Percentiles rank a stretch among this genome's conserved stretches.
Evolutionary conservation across 768 basidiomycete species (phyloP).

Genomic region (Saitozyma podzolica): DNA sequence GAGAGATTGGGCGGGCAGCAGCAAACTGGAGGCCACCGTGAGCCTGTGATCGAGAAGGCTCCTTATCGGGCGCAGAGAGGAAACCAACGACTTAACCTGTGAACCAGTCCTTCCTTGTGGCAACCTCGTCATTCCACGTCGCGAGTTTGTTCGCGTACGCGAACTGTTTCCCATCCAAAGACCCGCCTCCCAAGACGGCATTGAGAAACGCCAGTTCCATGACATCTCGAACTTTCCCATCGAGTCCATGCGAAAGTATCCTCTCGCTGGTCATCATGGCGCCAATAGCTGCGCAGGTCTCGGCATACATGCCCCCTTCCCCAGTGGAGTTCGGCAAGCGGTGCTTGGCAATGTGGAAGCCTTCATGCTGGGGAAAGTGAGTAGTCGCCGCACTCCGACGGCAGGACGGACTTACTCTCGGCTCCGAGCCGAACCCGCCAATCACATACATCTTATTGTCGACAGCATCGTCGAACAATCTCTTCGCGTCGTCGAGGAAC

Average conservation of each 20-base stretch:
- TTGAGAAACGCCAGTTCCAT: slow-evolving; percentile 35
- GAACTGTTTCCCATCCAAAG: slow-evolving; percentile 31
- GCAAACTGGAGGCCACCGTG: slow-evolving; percentile 22
- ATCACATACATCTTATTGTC: slow-evolving; percentile 41
- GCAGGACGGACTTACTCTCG: slow-evolving; percentile 19
- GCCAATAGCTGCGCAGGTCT: slow-evolving; percentile 41
- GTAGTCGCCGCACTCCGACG: not conserved
- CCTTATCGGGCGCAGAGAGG: too few relatives aligned
- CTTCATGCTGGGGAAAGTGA: slow-evolving; percentile 24
- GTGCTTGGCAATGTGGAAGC: slow-evolving; percentile 26
- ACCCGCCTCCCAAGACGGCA: slow-evolving; percentile 32
- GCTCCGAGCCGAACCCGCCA: slow-evolving; percentile 37
- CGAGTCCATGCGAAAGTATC: slow-evolving; percentile 24
- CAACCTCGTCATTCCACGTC: slow-evolving; percentile 30
- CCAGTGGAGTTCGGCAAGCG: slow-evolving; percentile 32
- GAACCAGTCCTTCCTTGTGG: slow-evolving; percentile 34
- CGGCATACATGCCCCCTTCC: slow-evolving; percentile 39
- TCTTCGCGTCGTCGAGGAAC: slow-evolving; percentile 30
- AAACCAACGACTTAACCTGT: slow-evolving; percentile 29
- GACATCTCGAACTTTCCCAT: slow-evolving; percentile 30
- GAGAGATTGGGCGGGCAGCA: slow-evolving; percentile 40
- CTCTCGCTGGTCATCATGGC: slow-evolving; percentile 41
- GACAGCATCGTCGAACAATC: slow-evolving; percentile 29
- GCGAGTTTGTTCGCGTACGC: slow-evolving; percentile 38
- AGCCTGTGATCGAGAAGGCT: not conserved